Conservation (phyloP, 306 rosid genomes). For the Pachyrhizus erosus region DNA sequence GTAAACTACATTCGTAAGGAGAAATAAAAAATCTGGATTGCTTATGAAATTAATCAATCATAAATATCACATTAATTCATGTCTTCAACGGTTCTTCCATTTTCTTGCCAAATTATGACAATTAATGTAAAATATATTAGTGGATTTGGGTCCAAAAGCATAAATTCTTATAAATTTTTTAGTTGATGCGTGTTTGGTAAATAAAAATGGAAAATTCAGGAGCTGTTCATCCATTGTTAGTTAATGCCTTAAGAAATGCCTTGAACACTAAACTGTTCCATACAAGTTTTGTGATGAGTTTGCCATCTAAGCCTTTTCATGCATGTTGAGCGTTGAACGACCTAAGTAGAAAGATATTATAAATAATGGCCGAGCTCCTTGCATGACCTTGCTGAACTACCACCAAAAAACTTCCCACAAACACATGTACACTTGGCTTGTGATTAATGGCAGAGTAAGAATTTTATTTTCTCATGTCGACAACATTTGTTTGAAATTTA, state of each 20-base stretch:
- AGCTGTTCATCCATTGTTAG: conserved; percentile 33
- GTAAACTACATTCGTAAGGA: background rate
- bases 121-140: background rate
- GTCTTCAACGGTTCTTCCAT: background rate
- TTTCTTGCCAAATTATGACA: conserved; percentile 29
- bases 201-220: background rate
- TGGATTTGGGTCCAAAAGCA: background rate
- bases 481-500: background rate
- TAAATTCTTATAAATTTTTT: background rate
- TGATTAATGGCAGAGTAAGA: conserved; percentile 17
- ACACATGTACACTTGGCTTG: conserved; percentile 10
- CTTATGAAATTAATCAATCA: conserved; percentile 31
- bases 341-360: conserved; percentile 15
- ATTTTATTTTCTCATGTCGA: background rate
- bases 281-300: conserved; percentile 11
- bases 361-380: conserved; percentile 11
- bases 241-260: conserved; percentile 29
- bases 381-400: conserved; percentile 17
- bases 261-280: conserved; percentile 16
- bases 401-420: background rate
- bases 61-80: background rate
- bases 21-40: background rate
- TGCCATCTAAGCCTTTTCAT: conserved; percentile 26
- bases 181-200: background rate
- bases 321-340: conserved; percentile 51